phyloP scores from a whole-genome alignment of 495 filamentous ascomycete species.

The Xylaria acuta region DNA sequence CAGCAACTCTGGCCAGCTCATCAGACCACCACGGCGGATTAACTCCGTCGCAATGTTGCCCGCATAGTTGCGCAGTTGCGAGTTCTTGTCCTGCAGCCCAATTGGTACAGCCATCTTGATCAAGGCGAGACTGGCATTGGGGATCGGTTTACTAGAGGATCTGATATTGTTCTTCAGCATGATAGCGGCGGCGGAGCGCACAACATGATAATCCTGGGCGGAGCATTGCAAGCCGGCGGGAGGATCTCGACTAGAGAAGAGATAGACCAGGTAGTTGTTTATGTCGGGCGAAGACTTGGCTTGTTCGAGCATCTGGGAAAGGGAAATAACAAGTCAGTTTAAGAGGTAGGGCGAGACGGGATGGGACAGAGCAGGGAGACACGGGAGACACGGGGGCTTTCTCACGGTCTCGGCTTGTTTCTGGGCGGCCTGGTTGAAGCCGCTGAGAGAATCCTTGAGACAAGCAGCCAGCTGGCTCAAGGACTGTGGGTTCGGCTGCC shows the following conservation, averaged over 20 bases:
- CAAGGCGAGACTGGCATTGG: conserved; percentile 70
- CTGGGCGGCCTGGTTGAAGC: conserved; percentile 75
- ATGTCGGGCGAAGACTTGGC: conserved; percentile 91
- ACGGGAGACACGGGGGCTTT: conserved; percentile 7
- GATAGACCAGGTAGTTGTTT: conserved; percentile 94
- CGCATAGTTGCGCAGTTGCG: conserved; percentile 84
- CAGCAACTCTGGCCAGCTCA: conserved; percentile 90
- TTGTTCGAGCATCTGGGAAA: conserved; percentile 84
- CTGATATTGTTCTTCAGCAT: conserved; percentile 95
- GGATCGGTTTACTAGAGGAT: conserved; percentile 71
- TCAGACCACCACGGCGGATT: conserved; percentile 80
- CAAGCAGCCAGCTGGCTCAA: conserved; percentile 87
- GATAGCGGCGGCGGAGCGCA: conserved; percentile 85
- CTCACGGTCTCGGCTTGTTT: conserved; percentile 79
- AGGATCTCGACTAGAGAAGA: conserved; percentile 74
- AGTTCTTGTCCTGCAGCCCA: conserved; percentile 79
- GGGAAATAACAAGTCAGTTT: conserved; percentile 22
- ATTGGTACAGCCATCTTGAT: conserved; percentile 79
- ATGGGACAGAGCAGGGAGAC: not conserved
- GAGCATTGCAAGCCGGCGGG: conserved; percentile 64
- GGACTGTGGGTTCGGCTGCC: conserved; percentile 89
- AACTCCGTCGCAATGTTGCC: conserved; percentile 97
- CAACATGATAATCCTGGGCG: conserved; percentile 67
- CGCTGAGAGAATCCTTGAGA: conserved; percentile 89
- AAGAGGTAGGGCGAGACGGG: not conserved